Conservation (phyloP, 495 filamentous ascomycete genomes). For the Podospora anserina region DNA sequence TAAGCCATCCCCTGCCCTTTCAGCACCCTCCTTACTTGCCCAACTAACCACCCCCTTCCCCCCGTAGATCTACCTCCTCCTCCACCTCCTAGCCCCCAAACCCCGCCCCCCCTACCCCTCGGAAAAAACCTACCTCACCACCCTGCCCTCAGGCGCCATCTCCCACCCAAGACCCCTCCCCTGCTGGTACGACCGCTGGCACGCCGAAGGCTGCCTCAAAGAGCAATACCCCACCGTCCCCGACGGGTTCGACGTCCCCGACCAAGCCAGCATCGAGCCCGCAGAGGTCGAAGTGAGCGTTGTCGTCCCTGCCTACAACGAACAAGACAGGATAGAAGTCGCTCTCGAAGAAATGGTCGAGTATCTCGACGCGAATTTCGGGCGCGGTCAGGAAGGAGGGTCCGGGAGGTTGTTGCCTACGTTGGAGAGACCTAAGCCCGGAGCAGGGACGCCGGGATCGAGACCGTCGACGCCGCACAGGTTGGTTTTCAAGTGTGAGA, state of each 20-base stretch:
- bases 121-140: constrained; percentile 82
- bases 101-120: constrained; percentile 71
- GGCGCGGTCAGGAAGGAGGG: constrained; percentile 39
- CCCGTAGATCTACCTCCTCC: constrained; percentile 55
- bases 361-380: constrained; percentile 74
- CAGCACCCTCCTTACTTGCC: not conserved
- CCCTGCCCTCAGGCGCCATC: constrained; percentile 59
- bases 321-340: constrained; percentile 71
- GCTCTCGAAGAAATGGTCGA: constrained; percentile 90
- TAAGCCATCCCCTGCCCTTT: constrained; percentile 18
- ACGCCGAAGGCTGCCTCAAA: constrained; percentile 50
- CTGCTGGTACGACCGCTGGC: constrained; percentile 75
- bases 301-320: constrained; percentile 94
- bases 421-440: not conserved
- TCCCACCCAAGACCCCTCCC: constrained; percentile 63
- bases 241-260: constrained; percentile 32
- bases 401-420: not conserved
- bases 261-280: constrained; percentile 42
- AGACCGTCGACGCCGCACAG: constrained; percentile 30
- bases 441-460: not conserved
- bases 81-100: constrained; percentile 73
- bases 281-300: constrained; percentile 65
- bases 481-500: constrained; percentile 28
- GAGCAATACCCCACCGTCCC: constrained; percentile 33
- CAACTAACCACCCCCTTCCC: not conserved